Conservation (phyloP, 148 eudicot genomes). For the Mesembryanthemum crystallinum region DNA sequence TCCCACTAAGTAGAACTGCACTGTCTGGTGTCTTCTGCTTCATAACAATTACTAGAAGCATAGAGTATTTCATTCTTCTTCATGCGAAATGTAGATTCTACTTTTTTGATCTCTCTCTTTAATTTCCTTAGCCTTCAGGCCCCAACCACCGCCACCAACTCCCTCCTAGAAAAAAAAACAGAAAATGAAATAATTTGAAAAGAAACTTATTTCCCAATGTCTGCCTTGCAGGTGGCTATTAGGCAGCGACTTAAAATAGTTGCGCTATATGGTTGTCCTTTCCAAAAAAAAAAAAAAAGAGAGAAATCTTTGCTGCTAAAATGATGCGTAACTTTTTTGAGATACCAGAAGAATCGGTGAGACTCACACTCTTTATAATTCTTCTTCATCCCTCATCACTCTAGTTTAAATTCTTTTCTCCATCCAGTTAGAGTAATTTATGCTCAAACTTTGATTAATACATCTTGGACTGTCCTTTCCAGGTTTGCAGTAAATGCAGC, state of each 20-base stretch:
- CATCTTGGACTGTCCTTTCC: background rate
- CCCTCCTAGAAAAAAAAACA: no score
- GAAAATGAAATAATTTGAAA: background rate
- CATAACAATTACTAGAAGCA: no score
- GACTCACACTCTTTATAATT: background rate
- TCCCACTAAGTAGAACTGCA: no score
- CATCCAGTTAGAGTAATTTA: background rate
- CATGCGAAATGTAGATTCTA: no score
- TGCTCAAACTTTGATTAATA: background rate
- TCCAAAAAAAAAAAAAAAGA: conserved; percentile 43
- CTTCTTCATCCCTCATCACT: background rate
- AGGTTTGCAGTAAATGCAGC: conserved; percentile 68
- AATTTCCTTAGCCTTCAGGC: no score
- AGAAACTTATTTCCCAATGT: background rate
- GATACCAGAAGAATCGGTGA: conserved; percentile 55
- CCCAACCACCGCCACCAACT: no score
- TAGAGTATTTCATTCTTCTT: no score
- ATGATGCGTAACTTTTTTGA: conserved; percentile 50
- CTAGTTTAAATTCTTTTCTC: background rate
- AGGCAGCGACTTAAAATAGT: conserved; percentile 64
- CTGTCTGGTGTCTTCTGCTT: no score
- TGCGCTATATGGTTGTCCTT: conserved; percentile 80
- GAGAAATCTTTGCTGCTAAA: conserved; percentile 57
- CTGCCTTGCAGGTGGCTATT: conserved; percentile 62
- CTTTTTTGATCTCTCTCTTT: no score